Base-by-base conservation (phyloP, 116 monocot species). In the Trichopus zeylanicus region DNA sequence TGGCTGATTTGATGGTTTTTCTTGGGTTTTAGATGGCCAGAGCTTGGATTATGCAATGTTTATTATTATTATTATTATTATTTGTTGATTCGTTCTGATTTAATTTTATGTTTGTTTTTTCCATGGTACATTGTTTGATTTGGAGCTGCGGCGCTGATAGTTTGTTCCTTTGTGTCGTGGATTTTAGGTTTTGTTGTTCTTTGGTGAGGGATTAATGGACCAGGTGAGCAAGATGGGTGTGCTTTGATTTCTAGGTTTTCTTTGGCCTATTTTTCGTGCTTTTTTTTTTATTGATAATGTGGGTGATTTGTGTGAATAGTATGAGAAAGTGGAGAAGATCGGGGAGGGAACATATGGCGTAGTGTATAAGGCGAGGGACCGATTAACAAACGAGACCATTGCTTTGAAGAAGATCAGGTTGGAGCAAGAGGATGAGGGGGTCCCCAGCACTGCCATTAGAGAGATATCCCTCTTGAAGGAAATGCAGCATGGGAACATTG, bases 271-370 rank as follows among this genome's bases (percentile, higher is more conserved):
- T 9, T 42, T 42, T 15, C n/a, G 3, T 42, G n/a, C 13, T 42
- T 42, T 15, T n/a, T n/a, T n/a, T 13, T 15, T 42, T 13, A 42
- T n/a, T 42, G 42, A 42, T 42, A 42, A 42, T 42, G 42, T 15
- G 42, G 42, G 42, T 13, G 13, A 15, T 42, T 42, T 42, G 42
- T 42, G 42, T 13, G 13, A 42, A 16, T 42, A 42, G 54, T 86
- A 87, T 67, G 78, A 92, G 80, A 91, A 91, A 72, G 71, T 91
- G 53, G 91, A 91, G 82, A 91, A 91, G 73, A 82, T 91, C 2
- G 91, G 91, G 29, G 91, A 91, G 51, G 91, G 91, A 39, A 91
- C 91, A 16, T 91, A 91, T 70, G 91, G 91, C 33, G 86, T 86
- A 67, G 91, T 91, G 3, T 91, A 86, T 78, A 70, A 75, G 54